Evolutionary conservation across 208 protist genomes (phyloP).

Genomic region (Trypanosoma cruzi): DNA sequence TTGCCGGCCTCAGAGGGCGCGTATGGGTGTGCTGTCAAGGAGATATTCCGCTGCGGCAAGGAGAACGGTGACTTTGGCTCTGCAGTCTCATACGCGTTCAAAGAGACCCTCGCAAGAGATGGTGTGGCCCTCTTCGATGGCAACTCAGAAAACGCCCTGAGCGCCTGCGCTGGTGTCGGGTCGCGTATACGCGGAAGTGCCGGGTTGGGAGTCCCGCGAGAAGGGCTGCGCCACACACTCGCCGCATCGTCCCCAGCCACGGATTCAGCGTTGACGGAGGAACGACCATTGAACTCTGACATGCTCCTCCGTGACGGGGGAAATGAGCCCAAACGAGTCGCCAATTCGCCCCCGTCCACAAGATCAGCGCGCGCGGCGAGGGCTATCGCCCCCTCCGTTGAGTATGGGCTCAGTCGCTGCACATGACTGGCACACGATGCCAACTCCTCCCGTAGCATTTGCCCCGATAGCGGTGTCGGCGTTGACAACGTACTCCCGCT

Average conservation of each 20-base stretch:
- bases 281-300: not conserved
- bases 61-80: not conserved
- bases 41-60: not conserved
- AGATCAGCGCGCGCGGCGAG: not conserved
- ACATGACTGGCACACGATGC: not conserved
- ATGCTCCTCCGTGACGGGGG: not conserved
- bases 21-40: not conserved
- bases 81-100: not conserved
- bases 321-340: not conserved
- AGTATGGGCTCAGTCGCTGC: not conserved
- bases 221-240: not conserved
- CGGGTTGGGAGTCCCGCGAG: not conserved
- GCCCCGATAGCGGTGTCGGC: not conserved
- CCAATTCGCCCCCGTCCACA: not conserved
- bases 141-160: constrained; percentile 4
- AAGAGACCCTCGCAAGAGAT: not conserved
- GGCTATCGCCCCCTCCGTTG: not conserved
- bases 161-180: constrained; percentile 2
- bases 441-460: not conserved
- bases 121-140: not conserved
- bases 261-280: not conserved
- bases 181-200: not conserved
- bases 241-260: not conserved
- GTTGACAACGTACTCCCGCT: not conserved
- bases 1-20: no score